Evolutionary conservation across 2,329 filamentous ascomycete species (phyloP), one percentile per base, ranked within the genome.

Genomic region (Microthyrium microscopicum): DNA sequence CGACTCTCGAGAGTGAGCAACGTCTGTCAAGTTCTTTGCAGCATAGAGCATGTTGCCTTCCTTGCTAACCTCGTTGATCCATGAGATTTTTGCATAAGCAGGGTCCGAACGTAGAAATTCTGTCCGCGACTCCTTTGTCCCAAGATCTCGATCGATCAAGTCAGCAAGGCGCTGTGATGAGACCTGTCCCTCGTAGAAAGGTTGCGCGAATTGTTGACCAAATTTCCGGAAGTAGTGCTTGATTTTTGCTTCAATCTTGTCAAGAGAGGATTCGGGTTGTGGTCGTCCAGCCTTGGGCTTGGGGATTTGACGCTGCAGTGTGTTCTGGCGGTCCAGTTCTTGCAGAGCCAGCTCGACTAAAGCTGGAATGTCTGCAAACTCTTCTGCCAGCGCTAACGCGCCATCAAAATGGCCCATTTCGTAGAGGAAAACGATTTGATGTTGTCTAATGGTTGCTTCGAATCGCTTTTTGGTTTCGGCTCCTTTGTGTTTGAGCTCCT

Each of bases 31-130:
- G 1, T 75, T 77, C 26, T 71, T 59, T 4, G 77, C 75, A 8
- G 87, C 85, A 36, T 71, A 68, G 9, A 70, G 62, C 41, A 83
- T 83, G 45, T 93, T 73, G 38, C 73, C 66, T 49, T 89, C 80
- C 17, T 70, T 67, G 39, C 74, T 65, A 5, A 95, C 68, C 49
- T 95, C 85, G 50, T 98, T 91, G 57, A 98, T 92, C 89, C 89
- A 98, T 31, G 77, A 75, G 28, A 98, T 65, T 45, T 82, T 82
- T 19, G 77, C 75, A 12, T 17, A 19, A 40, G 74, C 66, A 0
- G 73, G 68, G 41, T 74, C 70, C 35, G 70, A 74, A 26, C 80
- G 72, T 30, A 98, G 63, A 46, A 84, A 98, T 33, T 66, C 64
- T 1, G 83, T 92, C 35, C 92, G 68, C 46, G 73, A 77, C 32